A percentile compares a stretch with the other conserved stretches of the same genome.
Evolutionary conservation across 2,329 filamentous ascomycete species (phyloP).

Genomic region (Raffaelea ambrosiae): DNA sequence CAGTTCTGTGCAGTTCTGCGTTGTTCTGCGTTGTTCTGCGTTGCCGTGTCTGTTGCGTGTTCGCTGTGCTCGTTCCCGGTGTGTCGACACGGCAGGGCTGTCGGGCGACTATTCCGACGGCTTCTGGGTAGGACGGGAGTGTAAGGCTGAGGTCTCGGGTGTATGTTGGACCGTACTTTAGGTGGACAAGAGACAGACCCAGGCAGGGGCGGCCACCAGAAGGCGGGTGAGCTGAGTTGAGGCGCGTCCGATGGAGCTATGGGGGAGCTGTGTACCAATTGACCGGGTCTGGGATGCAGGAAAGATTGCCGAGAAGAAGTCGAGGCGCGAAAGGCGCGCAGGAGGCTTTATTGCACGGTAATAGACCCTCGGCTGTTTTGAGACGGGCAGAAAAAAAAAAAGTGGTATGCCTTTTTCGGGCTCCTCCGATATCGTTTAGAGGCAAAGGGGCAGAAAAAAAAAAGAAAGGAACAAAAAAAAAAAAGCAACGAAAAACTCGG

Average conservation of each 20-base stretch:
- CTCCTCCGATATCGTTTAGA: slow-evolving; percentile 12
- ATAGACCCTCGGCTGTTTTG: neutral
- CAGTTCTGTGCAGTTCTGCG: too few species aligned
- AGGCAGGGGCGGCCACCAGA: neutral
- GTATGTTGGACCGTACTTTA: neutral
- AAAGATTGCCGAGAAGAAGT: neutral
- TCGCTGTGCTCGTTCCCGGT: neutral
- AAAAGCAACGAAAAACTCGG: neutral
- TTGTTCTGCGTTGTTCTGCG: too few species aligned
- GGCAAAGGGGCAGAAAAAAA: slow-evolving; percentile 12
- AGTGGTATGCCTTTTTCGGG: slow-evolving; percentile 5
- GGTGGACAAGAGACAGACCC: neutral
- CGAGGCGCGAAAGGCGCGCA: neutral
- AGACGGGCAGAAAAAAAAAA: slow-evolving; percentile 1
- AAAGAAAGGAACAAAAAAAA: neutral
- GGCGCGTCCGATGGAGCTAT: neutral
- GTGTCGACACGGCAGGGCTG: too few species aligned
- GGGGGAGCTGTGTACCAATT: neutral
- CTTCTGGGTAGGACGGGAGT: neutral
- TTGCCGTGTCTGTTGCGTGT: neutral
- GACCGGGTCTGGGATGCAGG: neutral
- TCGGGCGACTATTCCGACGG: too few species aligned
- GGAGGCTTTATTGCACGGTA: neutral
- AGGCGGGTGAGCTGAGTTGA: neutral
- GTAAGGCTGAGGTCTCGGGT: too few species aligned